Evolutionary conservation across 2,329 filamentous ascomycete species (phyloP).

Genomic region (Colletotrichum paranaense): DNA sequence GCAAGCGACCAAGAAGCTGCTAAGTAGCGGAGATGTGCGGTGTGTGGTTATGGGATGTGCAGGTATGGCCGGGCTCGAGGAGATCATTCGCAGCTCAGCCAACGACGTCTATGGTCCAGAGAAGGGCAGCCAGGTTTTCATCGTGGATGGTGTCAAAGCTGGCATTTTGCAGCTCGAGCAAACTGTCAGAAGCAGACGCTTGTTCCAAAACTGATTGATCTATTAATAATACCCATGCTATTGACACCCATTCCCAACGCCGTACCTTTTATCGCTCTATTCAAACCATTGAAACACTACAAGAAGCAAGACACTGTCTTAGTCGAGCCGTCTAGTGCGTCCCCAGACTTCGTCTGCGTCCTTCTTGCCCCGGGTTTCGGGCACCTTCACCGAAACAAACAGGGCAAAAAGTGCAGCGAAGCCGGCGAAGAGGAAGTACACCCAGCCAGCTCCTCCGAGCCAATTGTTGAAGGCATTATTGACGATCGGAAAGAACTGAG

Average conservation of each 20-base stretch:
- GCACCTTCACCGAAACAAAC: constrained; percentile 81
- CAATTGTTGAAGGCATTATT: constrained; percentile 76
- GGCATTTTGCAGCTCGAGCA: constrained; percentile 73
- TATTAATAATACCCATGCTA: constrained; percentile 12
- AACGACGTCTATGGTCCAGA: constrained; percentile 71
- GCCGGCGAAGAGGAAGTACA: constrained; percentile 91
- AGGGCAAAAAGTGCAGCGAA: constrained; percentile 75
- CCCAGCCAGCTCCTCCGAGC: constrained; percentile 78
- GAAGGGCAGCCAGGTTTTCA: constrained; percentile 66
- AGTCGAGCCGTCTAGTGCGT: constrained; percentile 66
- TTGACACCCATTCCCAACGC: not conserved
- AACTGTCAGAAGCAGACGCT: constrained; percentile 55
- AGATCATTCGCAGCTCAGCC: constrained; percentile 78
- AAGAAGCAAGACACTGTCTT: constrained; percentile 23
- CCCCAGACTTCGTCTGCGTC: constrained; percentile 94
- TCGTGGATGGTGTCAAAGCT: constrained; percentile 84
- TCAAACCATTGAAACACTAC: not conserved
- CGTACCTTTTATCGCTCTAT: not conserved
- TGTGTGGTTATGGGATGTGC: constrained; percentile 89
- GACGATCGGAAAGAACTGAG: constrained; percentile 92
- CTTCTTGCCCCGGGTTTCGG: constrained; percentile 89
- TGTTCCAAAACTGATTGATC: constrained; percentile 44
- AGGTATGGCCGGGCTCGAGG: constrained; percentile 88
- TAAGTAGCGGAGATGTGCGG: constrained; percentile 66
- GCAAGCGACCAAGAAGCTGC: constrained; percentile 74